phyloP scores from a whole-genome alignment of 2,329 filamentous ascomycete species.

The Coccinonectria pachysandricola region DNA sequence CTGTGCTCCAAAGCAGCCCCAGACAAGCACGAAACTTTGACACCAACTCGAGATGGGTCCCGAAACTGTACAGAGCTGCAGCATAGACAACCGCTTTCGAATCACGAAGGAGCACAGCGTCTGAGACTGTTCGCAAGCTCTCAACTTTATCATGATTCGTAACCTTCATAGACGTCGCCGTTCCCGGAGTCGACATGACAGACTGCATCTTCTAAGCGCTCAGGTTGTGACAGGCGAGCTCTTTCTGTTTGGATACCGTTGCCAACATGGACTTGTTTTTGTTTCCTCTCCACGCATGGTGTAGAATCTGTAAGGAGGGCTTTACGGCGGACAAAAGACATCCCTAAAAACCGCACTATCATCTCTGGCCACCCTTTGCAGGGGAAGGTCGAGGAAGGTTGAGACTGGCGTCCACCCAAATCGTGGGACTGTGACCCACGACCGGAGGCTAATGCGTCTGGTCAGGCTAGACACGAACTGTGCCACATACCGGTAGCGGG shows the following conservation, averaged over 20 bases:
- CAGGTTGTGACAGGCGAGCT: slow-evolving; percentile 27
- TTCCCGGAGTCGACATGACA: slow-evolving; percentile 9
- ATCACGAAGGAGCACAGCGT: slow-evolving; percentile 5
- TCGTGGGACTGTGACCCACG: slow-evolving; percentile 32
- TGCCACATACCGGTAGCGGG: slow-evolving; percentile 34
- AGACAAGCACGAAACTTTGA: slow-evolving; percentile 93
- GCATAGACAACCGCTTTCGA: slow-evolving; percentile 2
- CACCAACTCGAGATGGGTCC: slow-evolving; percentile 89
- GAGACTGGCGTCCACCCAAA: slow-evolving; percentile 38
- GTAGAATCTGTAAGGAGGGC: slow-evolving; percentile 47
- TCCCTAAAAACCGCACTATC: slow-evolving; percentile 82
- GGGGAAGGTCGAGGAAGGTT: slow-evolving; percentile 35
- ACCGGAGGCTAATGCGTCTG: slow-evolving; percentile 47
- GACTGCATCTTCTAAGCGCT: too few relatives aligned
- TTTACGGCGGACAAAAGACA: slow-evolving; percentile 80
- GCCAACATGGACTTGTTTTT: slow-evolving; percentile 92
- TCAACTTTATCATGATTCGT: slow-evolving; percentile 5
- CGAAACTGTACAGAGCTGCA: slow-evolving; percentile 25
- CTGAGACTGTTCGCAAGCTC: slow-evolving; percentile 7
- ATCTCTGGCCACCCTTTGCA: slow-evolving; percentile 37
- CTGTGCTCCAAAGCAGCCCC: slow-evolving; percentile 22
- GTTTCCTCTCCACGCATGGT: slow-evolving; percentile 58
- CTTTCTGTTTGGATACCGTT: slow-evolving; percentile 75
- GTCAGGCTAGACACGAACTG: slow-evolving; percentile 35
- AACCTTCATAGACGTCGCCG: slow-evolving; percentile 12